Conservation (phyloP, 805 yeast genomes). For the Wickerhamomyces queroliae region DNA sequence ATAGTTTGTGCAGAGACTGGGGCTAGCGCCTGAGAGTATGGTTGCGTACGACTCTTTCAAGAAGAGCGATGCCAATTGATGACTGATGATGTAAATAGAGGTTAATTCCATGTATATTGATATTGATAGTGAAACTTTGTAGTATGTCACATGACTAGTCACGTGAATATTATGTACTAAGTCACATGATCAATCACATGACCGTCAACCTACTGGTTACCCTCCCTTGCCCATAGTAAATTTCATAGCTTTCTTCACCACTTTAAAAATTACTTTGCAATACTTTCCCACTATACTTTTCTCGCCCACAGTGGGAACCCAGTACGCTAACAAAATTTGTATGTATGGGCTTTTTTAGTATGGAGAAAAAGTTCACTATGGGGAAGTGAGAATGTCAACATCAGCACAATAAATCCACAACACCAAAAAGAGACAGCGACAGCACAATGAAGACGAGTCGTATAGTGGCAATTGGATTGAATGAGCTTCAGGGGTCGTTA, state of each 20-base stretch:
- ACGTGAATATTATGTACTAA: neutral
- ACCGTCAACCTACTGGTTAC: no score
- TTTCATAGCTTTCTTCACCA: neutral
- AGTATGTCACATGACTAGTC: neutral
- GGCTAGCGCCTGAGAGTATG: constrained; percentile 18
- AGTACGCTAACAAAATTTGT: constrained; percentile 1
- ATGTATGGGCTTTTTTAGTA: constrained; percentile 2
- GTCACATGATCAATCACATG: neutral
- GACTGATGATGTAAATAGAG: no score
- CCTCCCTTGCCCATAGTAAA: neutral
- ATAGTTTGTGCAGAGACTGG: constrained; percentile 18
- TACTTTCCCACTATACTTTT: neutral
- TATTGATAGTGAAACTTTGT: neutral
- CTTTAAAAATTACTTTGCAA: neutral
- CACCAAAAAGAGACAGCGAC: no score
- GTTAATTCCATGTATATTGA: neutral
- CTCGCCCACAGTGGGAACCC: neutral
- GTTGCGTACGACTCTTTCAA: constrained; percentile 14
- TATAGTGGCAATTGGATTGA: no score
- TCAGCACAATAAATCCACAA: no score
- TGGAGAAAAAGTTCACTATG: neutral
- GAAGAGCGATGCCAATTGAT: no score
- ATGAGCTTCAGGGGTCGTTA: no score
- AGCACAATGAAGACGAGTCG: no score
- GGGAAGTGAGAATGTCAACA: no score